Conservation (phyloP, 805 yeast species). For the Lachancea quebecensis region DNA sequence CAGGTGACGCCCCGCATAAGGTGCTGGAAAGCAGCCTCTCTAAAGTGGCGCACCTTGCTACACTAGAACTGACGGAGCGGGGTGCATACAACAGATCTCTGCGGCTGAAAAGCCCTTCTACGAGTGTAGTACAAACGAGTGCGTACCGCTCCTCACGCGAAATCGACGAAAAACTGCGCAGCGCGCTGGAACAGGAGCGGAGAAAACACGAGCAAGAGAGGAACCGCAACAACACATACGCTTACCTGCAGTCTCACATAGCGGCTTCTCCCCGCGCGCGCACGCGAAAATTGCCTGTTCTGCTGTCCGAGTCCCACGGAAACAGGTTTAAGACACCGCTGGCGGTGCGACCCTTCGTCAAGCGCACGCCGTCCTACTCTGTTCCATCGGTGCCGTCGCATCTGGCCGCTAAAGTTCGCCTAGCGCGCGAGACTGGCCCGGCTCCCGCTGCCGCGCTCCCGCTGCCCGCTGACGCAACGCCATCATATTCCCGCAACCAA, state of each 20-base stretch:
- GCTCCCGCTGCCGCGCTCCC: not conserved
- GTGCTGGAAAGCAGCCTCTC: constrained; percentile 27
- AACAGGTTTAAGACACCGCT: constrained; percentile 26
- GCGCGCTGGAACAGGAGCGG: constrained; percentile 22
- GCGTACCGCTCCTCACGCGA: constrained; percentile 8
- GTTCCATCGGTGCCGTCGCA: constrained; percentile 27
- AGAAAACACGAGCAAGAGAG: constrained; percentile 10
- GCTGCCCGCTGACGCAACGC: constrained; percentile 2
- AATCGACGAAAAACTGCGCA: constrained; percentile 25
- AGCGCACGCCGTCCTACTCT: constrained; percentile 11
- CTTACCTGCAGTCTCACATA: constrained; percentile 25
- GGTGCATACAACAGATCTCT: constrained; percentile 24
- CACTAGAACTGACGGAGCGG: constrained; percentile 29
- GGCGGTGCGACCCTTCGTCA: constrained; percentile 7
- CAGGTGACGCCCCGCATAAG: constrained; percentile 26
- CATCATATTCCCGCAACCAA: constrained; percentile 7
- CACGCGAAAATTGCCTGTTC: constrained; percentile 28
- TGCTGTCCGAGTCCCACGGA: constrained; percentile 23
- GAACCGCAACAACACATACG: constrained; percentile 22
- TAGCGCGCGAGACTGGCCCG: not conserved
- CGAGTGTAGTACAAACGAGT: not conserved
- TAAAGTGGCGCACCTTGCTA: constrained; percentile 19
- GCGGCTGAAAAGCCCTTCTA: constrained; percentile 11
- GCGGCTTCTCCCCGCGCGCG: constrained; percentile 25
- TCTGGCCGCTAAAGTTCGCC: constrained; percentile 21